Base-by-base conservation (phyloP, 352 stramenopile genomes). In the Pythium sp. region DNA sequence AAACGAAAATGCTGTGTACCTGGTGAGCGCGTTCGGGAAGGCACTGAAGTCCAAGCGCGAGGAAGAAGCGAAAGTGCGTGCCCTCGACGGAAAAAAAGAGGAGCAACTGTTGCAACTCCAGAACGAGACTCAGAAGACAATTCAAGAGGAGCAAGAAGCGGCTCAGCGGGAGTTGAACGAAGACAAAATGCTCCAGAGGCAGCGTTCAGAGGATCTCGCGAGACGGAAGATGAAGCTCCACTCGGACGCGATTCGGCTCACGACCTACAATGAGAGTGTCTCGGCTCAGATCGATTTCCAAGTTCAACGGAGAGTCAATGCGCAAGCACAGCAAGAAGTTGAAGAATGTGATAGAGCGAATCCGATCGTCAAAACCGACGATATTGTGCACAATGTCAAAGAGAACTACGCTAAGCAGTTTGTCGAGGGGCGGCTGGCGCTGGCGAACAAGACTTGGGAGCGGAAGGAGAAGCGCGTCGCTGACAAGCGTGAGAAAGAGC, bases 361-460 rank as follows among this genome's bases (percentile, higher is more conserved):
- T 15, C 20, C 54, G 3, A n/a, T 4, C 14, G 67, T 71, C 1
- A 64, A 77, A 1, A 59, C 20, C 9, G 46, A 65, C 8, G 67
- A 65, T 0, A 62, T 87, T 1, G 24, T 79, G 0, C 64, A 55
- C n/a, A 66, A 82, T 20, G 73, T 82, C 0, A 91, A 91, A 58
- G 73, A 85, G 32, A 74, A 70, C 3, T 94, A 82, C 69, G 82
- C 82, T 0, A 46, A 58, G 15, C 75, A 84, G n/a, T 92, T 81
- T 51, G 78, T 91, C 1, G 69, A 82, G 28, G 80, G 84, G 0
- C 77, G 84, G 43, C 49, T 94, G 0, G 77, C 84, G 1, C 59
- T 93, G 7, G 73, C 88, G 3, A 78, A 73, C 53, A 94, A 94
- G 51, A 92, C 82, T 0, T 94, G 86, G 86, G 74, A 88, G 55